These are phyloP conservation scores for Jimgerdemannia lactiflua DNA, from an alignment of 192 early-diverging fungal species.

Conservation along the genomic window DNA sequence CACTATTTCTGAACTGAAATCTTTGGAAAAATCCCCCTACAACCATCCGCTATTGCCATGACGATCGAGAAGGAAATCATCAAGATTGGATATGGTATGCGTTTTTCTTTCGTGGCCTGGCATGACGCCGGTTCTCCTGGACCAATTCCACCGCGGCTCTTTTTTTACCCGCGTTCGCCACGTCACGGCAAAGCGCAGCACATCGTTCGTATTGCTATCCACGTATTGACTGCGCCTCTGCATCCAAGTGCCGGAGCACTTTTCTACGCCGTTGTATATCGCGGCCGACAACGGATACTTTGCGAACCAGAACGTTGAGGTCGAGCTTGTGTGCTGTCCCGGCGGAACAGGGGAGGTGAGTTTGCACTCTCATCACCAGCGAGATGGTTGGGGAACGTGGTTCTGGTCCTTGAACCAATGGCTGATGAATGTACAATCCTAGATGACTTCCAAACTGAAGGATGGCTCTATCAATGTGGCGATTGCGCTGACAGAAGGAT, in stretches of 20 bases:
- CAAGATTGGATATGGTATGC: too few relatives aligned
- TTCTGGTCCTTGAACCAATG: slow-evolving; percentile 17
- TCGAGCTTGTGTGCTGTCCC: slow-evolving; percentile 57
- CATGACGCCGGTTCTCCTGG: too few relatives aligned
- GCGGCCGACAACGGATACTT: slow-evolving; percentile 57
- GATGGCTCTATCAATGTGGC: slow-evolving; percentile 73
- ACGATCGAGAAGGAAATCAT: too few relatives aligned
- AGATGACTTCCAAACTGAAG: slow-evolving; percentile 58
- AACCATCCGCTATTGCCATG: too few relatives aligned
- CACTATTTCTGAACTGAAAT: too few relatives aligned
- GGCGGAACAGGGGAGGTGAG: slow-evolving; percentile 25
- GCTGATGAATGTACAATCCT: neutral
- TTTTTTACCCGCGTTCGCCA: too few relatives aligned
- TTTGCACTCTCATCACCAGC: neutral
- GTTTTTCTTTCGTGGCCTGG: too few relatives aligned
- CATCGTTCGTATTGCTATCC: too few relatives aligned
- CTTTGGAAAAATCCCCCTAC: too few relatives aligned
- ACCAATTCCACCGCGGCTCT: too few relatives aligned
- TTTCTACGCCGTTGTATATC: slow-evolving; percentile 69
- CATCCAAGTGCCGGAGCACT: slow-evolving; percentile 65
- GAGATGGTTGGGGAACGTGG: slow-evolving; percentile 6
- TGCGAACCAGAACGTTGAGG: slow-evolving; percentile 40
- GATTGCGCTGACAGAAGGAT: slow-evolving; percentile 87
- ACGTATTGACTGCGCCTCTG: too few relatives aligned
- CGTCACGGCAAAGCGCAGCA: too few relatives aligned